Conservation (phyloP, 176 grass and related monocot genomes). For the Aegilops umbellulata region DNA sequence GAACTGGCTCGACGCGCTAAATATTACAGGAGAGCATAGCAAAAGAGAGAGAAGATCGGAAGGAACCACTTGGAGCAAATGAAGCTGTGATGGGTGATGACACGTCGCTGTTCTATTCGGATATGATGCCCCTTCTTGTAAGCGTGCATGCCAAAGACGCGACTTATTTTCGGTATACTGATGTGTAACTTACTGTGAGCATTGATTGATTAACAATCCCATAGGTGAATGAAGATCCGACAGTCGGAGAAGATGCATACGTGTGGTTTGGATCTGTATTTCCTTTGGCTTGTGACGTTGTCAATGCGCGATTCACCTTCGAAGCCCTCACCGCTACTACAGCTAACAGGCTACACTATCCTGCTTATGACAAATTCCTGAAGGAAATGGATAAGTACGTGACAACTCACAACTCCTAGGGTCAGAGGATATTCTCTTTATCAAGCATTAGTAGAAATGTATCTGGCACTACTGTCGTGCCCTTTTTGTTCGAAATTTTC, state of each 20-base stretch:
- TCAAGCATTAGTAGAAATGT: not conserved
- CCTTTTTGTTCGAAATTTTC: not conserved
- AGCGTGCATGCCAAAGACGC: conserved; percentile 2
- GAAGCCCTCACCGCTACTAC: conserved; percentile 75
- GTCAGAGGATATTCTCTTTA: not conserved
- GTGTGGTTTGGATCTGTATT: conserved; percentile 86
- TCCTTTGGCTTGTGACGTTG: conserved; percentile 74
- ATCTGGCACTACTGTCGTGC: not conserved
- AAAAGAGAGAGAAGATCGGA: conserved; percentile 78
- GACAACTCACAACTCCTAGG: not conserved
- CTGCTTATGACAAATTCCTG: conserved; percentile 89
- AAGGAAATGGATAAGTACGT: conserved; percentile 93
- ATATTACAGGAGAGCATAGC: conserved; percentile 64
- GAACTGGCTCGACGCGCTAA: not conserved
- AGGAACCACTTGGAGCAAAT: conserved; percentile 46
- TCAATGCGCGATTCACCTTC: conserved; percentile 90
- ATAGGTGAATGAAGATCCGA: conserved; percentile 82
- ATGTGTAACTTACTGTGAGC: not conserved
- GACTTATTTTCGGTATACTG: not conserved
- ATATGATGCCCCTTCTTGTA: conserved; percentile 97
- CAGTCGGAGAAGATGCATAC: conserved; percentile 75
- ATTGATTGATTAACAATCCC: not conserved
- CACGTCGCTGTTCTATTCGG: conserved; percentile 83
- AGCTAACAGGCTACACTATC: conserved; percentile 74
- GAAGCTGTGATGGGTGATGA: conserved; percentile 68